Evolutionary conservation across 2,329 filamentous ascomycete genomes (phyloP), one percentile per base, ranked within the genome.

Genomic region (Colletotrichum tropicicola): DNA sequence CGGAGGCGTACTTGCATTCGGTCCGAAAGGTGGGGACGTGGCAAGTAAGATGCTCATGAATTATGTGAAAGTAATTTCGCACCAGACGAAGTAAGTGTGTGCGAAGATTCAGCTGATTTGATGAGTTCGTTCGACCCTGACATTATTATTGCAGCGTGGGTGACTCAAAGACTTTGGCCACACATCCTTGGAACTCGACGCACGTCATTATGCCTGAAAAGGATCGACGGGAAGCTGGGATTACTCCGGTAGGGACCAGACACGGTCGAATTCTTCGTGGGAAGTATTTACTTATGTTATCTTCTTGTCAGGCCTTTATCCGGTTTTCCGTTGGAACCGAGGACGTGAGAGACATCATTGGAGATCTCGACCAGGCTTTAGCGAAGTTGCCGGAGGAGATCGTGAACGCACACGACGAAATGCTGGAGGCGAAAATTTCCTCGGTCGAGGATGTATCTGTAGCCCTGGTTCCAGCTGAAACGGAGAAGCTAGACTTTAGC

Each of bases 21-120:
- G 91, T 59, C 87, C 92, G 54, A 91, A 91, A 78, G 89, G 91
- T 41, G 86, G 86, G 58, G 84, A 82, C 58, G 78, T 77, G 52
- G 88, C 51, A 7, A 54, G 51, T 37, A 87, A 23, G 87, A 89
- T 55, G 85, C 39, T 73, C 70, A 73, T 15, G 86, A 92, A 19
- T 90, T 92, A 17, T 90, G 93, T 74, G 85, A 85, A 70, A 88
- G 92, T 76, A 91, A 91, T 81, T 78, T 93, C 72, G 88, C 91
- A 67, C 91, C 89, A 19, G 91, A 92, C 73, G 79, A 92, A 67
- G 91, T 90, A 41, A 93, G 92, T n/a, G n/a, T n/a, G n/a, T n/a
- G n/a, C n/a, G n/a, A n/a, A n/a, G n/a, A n/a, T n/a, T n/a, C n/a
- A n/a, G n/a, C n/a, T 8, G 5, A 13, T 10, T 9, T 8, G 4